Evolutionary conservation across 805 yeast genomes (phyloP), one percentile per base, ranked within the genome.

Genomic region (Kodamaea neixiangensis): DNA sequence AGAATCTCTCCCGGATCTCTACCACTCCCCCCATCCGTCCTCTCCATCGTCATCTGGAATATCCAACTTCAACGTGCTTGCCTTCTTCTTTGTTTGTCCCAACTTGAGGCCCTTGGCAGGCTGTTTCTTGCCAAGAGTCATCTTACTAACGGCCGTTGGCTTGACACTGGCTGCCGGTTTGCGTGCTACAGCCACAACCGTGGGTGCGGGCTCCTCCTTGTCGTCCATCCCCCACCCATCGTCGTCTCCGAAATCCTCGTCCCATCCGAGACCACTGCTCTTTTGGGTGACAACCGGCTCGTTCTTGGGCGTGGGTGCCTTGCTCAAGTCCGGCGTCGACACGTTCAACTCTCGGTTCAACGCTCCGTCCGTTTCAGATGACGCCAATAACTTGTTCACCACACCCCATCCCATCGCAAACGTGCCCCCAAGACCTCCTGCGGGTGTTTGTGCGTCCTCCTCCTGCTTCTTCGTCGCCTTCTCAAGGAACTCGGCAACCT

Each of bases 321-420:
- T 51, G 5, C 69, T 64, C 39, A 72, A 52, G 42, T 71, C 75
- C 1, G 76, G 75, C 2, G 75, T 71, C 1, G 76, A 70, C 10
- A 54, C 51, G 51, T 72, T 67, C 54, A 73, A 62, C 3, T 72
- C 68, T n/a, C 67, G 63, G 49, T 73, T 66, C 53, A 74, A 56
- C 21, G 63, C 60, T 0, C 77, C 77, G 9, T 63, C 63, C 1
- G 66, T 62, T 7, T 62, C 63, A 1, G 67, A 61, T 1, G 69
- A 41, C 2, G 72, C 59, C 5, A 71, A 72, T 7, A 72, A 56
- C 49, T 67, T 71, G 52, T 65, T 71, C 19, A 72, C 68, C 46
- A 70, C 60, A 38, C 59, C 63, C 77, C 77, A 73, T 1, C 75
- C 74, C 52, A 72, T 64, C 1, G 66, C 52, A 18, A 62, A 53